phyloP scores from a whole-genome alignment of 139 green algal genomes.

The Chlamydomonas sp. region DNA sequence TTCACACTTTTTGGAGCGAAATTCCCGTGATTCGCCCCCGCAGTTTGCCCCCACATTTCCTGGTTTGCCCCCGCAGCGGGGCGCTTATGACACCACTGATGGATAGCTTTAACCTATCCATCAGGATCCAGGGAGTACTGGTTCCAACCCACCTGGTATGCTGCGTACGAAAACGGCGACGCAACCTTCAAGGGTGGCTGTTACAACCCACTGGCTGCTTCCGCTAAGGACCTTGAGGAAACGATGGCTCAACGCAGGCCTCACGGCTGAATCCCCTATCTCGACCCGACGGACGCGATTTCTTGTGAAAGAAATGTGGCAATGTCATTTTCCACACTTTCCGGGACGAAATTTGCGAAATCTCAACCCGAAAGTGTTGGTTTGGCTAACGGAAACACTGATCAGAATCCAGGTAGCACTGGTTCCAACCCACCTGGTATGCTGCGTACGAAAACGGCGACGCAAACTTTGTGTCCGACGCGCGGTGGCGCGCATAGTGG shows the following conservation, averaged over 20 bases:
- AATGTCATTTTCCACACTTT: too few species aligned
- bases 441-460: constrained; percentile 76
- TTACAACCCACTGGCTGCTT: too few species aligned
- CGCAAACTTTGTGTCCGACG: constrained; percentile 55
- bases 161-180: constrained; percentile 73
- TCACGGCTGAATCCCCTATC: neutral
- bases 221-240: too few species aligned
- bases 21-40: neutral
- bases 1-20: too few species aligned
- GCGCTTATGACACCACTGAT: too few species aligned
- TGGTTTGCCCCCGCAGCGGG: too few species aligned
- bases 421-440: constrained; percentile 28
- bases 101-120: neutral
- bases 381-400: neutral
- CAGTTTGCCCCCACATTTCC: too few species aligned
- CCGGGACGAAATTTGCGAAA: too few species aligned
- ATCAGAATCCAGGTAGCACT: too few species aligned
- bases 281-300: neutral
- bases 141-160: constrained; percentile 34
- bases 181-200: too few species aligned
- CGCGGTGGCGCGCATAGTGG: constrained; percentile 47
- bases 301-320: neutral
- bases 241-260: too few species aligned
- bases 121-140: too few species aligned
- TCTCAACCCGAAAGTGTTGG: neutral